Evolutionary conservation across 2,329 filamentous ascomycete genomes (phyloP).

Genomic region (Arachnomyces sp.): DNA sequence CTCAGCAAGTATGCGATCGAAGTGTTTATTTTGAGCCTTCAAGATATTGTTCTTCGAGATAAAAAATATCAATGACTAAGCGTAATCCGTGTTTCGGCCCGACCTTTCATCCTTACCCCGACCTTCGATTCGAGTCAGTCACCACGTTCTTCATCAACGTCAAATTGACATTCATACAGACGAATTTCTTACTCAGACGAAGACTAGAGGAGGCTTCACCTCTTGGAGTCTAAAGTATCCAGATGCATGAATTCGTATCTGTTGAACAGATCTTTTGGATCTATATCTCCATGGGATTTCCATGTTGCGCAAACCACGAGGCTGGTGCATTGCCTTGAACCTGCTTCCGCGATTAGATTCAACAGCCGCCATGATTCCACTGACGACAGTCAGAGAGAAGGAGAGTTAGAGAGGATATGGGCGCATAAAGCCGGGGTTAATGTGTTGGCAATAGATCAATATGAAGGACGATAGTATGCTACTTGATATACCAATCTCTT

Average conservation of each 20-base stretch:
- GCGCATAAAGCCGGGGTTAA: conserved; percentile 76
- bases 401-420: conserved; percentile 21
- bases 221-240: not conserved
- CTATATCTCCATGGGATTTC: conserved; percentile 56
- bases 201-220: not conserved
- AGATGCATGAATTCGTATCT: conserved; percentile 71
- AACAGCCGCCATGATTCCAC: conserved; percentile 47
- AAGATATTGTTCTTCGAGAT: too few species aligned
- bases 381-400: conserved; percentile 6
- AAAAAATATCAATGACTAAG: too few species aligned
- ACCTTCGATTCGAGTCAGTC: too few species aligned
- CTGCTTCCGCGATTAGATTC: conserved; percentile 62
- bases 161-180: too few species aligned
- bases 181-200: not conserved
- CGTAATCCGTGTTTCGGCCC: too few species aligned
- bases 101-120: too few species aligned
- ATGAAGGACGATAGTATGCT: conserved; percentile 65
- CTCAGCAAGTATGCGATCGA: too few species aligned
- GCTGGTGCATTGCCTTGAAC: conserved; percentile 62
- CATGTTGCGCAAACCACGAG: conserved; percentile 58
- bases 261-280: conserved; percentile 67
- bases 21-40: too few species aligned
- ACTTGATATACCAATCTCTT: conserved; percentile 15
- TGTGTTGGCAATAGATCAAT: conserved; percentile 69
- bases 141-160: too few species aligned